Evolutionary conservation across 1,284 basidiomycete genomes (phyloP).

Genomic region (Phlebopus sp.): DNA sequence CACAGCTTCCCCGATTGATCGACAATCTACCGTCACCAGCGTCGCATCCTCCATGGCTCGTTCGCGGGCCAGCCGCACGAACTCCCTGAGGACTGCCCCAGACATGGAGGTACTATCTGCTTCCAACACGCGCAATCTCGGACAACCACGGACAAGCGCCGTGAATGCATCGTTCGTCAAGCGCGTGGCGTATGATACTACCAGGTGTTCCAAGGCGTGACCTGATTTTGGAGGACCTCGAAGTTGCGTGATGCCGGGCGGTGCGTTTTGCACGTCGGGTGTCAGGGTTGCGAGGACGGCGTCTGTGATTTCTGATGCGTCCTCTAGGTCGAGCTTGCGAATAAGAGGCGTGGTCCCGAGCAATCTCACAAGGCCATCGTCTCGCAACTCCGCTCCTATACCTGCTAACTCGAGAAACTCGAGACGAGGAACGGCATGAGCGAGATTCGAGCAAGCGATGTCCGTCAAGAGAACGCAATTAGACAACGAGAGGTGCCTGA

Average conservation of each 20-base stretch:
- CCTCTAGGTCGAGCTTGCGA: conserved; percentile 80
- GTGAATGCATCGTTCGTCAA: conserved; percentile 64
- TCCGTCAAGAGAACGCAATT: conserved; percentile 75
- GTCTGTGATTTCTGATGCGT: conserved; percentile 76
- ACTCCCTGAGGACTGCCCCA: conserved; percentile 61
- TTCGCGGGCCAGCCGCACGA: conserved; percentile 54
- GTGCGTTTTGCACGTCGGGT: conserved; percentile 33
- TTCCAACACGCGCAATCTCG: conserved; percentile 64
- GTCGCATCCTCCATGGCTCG: conserved; percentile 50
- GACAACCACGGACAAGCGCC: conserved; percentile 62
- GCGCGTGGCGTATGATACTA: conserved; percentile 65
- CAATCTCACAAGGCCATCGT: conserved; percentile 71
- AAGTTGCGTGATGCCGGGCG: not conserved
- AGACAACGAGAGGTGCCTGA: conserved; percentile 80
- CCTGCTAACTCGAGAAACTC: conserved; percentile 81
- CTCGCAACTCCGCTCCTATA: conserved; percentile 64
- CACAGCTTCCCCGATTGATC: conserved; percentile 57
- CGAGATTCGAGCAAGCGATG: conserved; percentile 67
- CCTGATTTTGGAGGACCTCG: conserved; percentile 42
- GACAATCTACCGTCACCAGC: conserved; percentile 76
- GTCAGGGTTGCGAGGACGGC: conserved; percentile 65
- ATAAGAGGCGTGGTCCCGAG: conserved; percentile 71
- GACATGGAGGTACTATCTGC: conserved; percentile 78
- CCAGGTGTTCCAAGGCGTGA: conserved; percentile 68
- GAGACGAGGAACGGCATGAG: conserved; percentile 70